Base-by-base conservation (phyloP, 345 rosid genomes). In the Corchorus capsularis region DNA sequence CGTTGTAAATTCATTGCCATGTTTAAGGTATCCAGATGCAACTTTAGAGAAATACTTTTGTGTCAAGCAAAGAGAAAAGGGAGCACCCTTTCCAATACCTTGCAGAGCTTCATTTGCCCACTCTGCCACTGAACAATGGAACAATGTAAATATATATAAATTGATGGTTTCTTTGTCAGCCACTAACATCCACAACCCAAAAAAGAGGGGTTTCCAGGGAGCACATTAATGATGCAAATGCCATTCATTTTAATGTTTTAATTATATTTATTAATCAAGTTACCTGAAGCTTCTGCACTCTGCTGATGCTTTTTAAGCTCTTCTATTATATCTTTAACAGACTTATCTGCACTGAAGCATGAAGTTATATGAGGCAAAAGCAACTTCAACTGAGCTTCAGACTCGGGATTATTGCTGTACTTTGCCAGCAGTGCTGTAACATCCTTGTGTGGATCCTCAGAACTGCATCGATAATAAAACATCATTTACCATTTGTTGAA, bases 91-190 rank as follows among this genome's bases (percentile, higher is more conserved):
- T 64, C 75, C 89, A 72, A 93, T 81, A 67, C 92, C 96, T 82
- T 92, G 91, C 74, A 92, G 88, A 77, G 98, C 96, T 65, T 95
- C 96, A 15, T 77, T 88, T 63, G 97, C 97, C 99, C 98, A 95
- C 78, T 90, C 90, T 15, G 49, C 85, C 76, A 93, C 97, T 94
- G 81, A 27, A 27, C 39, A 77, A 66, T 52, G 19, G 78, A 53
- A 77, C 32, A 63, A 73, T 6, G 52, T 55, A n/a, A 69, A 52
- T 16, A 71, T 53, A 49, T 53, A 46, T 46, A 32, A 50, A 47
- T 66, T 46, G 69, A 47, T 37, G 27, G 39, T 50, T 50, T 19
- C 55, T 0, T 3, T 71, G 6, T 22, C 62, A 64, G 2, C 8
- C 53, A 63, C 69, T 39, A 46, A 54, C 59, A 79, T 53, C 74